These are phyloP conservation scores for Phytophthora aleatoria DNA, from an alignment of 352 stramenopile genomes.

Conservation along the genomic window DNA sequence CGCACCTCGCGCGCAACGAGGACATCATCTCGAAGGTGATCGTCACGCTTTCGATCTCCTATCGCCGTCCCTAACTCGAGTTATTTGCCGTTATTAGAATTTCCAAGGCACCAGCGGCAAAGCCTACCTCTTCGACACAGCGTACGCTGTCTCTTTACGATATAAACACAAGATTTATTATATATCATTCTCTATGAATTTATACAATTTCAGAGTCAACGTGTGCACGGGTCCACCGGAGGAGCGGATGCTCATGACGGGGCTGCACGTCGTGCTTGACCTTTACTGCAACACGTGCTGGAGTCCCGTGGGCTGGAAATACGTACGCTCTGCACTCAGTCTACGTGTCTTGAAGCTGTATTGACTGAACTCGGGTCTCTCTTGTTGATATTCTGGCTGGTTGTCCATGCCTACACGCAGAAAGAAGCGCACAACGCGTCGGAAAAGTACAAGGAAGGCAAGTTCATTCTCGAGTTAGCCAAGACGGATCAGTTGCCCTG, in stretches of 20 bases:
- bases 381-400: not conserved
- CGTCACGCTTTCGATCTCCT: constrained; percentile 6
- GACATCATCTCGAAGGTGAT: constrained; percentile 95
- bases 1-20: constrained; percentile 91
- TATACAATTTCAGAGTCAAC: constrained; percentile 70
- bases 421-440: constrained; percentile 91
- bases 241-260: constrained; percentile 94
- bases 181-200: constrained; percentile 4
- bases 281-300: constrained; percentile 94
- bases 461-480: constrained; percentile 97
- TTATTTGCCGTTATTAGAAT: constrained; percentile 43
- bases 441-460: constrained; percentile 97
- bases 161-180: not conserved
- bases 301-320: constrained; percentile 94
- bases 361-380: constrained; percentile 3
- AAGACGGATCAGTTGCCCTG: constrained; percentile 67
- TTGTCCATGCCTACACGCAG: constrained; percentile 34
- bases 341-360: not conserved
- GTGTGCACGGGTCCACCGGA: constrained; percentile 86
- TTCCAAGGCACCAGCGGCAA: constrained; percentile 86
- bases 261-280: constrained; percentile 93
- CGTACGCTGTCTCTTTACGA: constrained; percentile 36
- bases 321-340: constrained; percentile 47
- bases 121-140: constrained; percentile 93
- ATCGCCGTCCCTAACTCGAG: not conserved